Conservation (phyloP, 805 yeast species). For the Teunomyces stri region DNA sequence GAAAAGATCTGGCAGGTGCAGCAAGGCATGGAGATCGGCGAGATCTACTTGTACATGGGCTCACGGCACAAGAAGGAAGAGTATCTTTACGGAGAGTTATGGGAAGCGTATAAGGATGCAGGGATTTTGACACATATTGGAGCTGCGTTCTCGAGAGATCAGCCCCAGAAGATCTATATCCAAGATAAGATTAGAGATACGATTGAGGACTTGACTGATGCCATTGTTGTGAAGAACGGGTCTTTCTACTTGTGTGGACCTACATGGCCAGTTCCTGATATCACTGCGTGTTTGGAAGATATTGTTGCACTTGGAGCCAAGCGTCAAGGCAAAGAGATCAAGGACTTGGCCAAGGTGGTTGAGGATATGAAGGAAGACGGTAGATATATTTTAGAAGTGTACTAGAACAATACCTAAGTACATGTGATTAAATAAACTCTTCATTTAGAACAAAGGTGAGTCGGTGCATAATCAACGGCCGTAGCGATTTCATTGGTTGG, state of each 20-base stretch:
- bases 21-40: slow-evolving; percentile 89
- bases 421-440: too few relatives aligned
- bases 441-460: too few relatives aligned
- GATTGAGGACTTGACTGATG: slow-evolving; percentile 68
- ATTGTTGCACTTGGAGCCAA: slow-evolving; percentile 72
- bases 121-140: slow-evolving; percentile 92
- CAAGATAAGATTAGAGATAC: slow-evolving; percentile 89
- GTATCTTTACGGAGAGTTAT: slow-evolving; percentile 91
- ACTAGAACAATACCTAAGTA: slow-evolving; percentile 38
- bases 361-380: slow-evolving; percentile 93
- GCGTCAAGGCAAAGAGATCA: slow-evolving; percentile 54
- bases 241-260: slow-evolving; percentile 97
- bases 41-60: slow-evolving; percentile 82
- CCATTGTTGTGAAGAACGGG: slow-evolving; percentile 76
- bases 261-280: slow-evolving; percentile 98
- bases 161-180: slow-evolving; percentile 88
- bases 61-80: slow-evolving; percentile 95
- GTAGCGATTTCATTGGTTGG: too few relatives aligned
- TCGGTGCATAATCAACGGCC: too few relatives aligned
- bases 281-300: slow-evolving; percentile 84
- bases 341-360: slow-evolving; percentile 75
- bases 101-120: slow-evolving; percentile 95
- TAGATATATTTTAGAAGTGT: slow-evolving; percentile 90
- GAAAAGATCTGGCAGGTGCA: slow-evolving; percentile 91
- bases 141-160: slow-evolving; percentile 98